Conservation (phyloP, 2,329 filamentous ascomycete species). For the Calonectria montana region DNA sequence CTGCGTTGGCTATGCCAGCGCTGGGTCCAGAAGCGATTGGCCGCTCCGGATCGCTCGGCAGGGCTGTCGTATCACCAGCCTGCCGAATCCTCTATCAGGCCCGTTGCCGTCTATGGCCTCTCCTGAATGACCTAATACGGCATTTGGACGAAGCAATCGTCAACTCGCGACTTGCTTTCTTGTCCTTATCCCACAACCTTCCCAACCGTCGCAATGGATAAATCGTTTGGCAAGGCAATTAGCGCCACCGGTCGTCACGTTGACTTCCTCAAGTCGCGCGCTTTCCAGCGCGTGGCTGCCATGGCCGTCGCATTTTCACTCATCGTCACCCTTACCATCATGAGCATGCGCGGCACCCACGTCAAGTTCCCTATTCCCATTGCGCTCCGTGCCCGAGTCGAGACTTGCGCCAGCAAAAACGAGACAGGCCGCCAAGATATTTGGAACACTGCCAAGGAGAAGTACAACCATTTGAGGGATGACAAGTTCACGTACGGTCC, state of each 20-base stretch:
- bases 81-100: not conserved
- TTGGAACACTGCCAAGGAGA: constrained; percentile 26
- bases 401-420: constrained; percentile 1
- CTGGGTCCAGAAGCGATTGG: too few relatives aligned
- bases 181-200: not conserved
- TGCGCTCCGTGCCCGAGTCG: not conserved
- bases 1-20: not conserved
- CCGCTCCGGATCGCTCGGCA: not conserved
- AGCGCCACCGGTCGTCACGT: not conserved
- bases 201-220: not conserved
- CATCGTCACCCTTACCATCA: not conserved
- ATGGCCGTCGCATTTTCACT: not conserved
- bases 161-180: not conserved
- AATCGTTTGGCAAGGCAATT: not conserved
- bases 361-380: not conserved
- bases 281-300: not conserved
- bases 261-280: not conserved
- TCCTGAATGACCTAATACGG: not conserved
- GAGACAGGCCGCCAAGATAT: not conserved
- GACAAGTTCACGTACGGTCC: constrained; percentile 47
- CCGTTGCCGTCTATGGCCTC: not conserved
- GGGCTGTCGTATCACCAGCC: not conserved
- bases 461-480: constrained; percentile 35
- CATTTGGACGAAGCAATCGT: not conserved
- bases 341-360: not conserved